A percentile compares a stretch with the other conserved stretches of the same genome.
Evolutionary conservation across 2,329 filamentous ascomycete genomes (phyloP).

Genomic region (Grosmannia huntii): DNA sequence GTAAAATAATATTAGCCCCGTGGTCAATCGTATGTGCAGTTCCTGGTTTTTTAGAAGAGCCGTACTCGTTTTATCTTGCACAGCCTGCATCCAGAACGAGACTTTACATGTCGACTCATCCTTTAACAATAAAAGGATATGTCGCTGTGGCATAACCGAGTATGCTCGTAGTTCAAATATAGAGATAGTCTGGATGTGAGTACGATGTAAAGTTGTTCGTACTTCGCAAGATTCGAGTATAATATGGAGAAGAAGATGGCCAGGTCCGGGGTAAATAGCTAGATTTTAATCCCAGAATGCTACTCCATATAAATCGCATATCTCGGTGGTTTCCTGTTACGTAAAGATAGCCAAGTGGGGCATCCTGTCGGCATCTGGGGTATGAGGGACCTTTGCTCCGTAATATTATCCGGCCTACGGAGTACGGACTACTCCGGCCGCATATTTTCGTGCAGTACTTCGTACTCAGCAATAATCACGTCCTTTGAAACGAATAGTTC

Average conservation of each 20-base stretch:
- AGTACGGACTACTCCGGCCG: too few species aligned
- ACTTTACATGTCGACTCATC: conserved; percentile 12
- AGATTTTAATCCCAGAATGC: not conserved
- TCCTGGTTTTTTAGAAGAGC: not conserved
- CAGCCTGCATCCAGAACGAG: conserved; percentile 10
- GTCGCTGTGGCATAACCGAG: not conserved
- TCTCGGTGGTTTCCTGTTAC: not conserved
- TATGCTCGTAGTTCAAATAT: not conserved
- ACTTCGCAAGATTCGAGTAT: not conserved
- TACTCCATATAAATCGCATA: not conserved
- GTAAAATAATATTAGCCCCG: not conserved
- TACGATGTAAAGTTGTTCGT: not conserved
- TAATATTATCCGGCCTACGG: too few species aligned
- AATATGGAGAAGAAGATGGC: not conserved
- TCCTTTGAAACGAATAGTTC: too few species aligned
- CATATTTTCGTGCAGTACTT: too few species aligned
- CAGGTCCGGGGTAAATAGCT: not conserved
- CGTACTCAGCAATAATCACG: too few species aligned
- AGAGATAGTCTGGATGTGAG: not conserved
- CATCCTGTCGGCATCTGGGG: not conserved
- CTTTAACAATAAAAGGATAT: not conserved
- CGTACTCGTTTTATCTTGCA: conserved; percentile 9
- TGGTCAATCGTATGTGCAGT: not conserved
- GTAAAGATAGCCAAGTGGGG: not conserved
- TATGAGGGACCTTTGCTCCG: not conserved